Base-by-base conservation (phyloP, 805 yeast species). In the Teunomyces stri region DNA sequence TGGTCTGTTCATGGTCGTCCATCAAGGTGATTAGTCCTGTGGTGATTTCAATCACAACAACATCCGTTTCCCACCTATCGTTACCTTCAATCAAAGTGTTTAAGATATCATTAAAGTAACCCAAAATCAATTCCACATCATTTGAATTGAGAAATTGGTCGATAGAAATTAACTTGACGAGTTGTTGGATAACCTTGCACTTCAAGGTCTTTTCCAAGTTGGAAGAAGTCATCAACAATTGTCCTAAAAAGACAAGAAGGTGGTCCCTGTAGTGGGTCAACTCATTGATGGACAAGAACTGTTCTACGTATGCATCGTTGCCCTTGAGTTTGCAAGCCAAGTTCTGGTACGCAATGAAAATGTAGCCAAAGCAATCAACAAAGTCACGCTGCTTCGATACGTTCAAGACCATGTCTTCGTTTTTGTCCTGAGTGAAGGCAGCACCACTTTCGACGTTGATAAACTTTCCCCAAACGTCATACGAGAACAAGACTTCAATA, bases 121-220 rank as follows among this genome's bases (percentile, higher is more conserved):
- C 87, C 29, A 85, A 79, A 5, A 87, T 69, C 44, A 87, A 65
- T 25, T 81, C 77, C 22, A 80, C 62, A 54, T 89, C 96, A 44
- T 79, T 78, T 3, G 56, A 52, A 12, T 64, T 63, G 42, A 89
- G 65, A 52, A 80, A 83, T 1, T 66, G 68, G 2, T 66, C 62
- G 53, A 87, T 66, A 27, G 72, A 66, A 6, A 83, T 69, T 37
- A 89, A 58, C 43, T 80, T 79, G 0, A 82, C 74, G 43, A 89
- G 72, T 39, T 86, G 87, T 45, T 80, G 80, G 25, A 87, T 69
- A 1, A 94, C 79, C 35, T 85, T 68, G 22, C 85, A 75, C 56
- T 89, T 76, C 47, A 89, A 71, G 1, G 90, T 80, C 9, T 82
- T 83, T 56, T 88, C 96, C 27, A 80, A 67, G 29, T 74, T 76